A percentile compares a stretch with the other conserved stretches of the same genome.
Conservation (phyloP, 768 basidiomycete genomes). For the Lactarius akahatsu region DNA sequence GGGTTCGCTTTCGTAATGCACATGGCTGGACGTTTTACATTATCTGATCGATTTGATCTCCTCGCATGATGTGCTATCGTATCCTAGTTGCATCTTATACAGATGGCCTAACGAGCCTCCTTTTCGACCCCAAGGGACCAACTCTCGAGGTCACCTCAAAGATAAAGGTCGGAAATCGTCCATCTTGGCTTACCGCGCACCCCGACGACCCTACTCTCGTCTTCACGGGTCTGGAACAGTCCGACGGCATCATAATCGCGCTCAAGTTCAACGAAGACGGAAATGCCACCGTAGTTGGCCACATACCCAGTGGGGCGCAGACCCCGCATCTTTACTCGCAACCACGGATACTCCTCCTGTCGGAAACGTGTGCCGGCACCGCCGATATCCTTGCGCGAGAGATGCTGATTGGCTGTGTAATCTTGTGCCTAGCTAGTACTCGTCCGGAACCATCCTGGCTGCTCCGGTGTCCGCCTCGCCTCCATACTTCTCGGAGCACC, state of each 20-base stretch:
- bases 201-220: constrained; percentile 56
- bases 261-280: constrained; percentile 57
- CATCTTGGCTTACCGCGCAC: constrained; percentile 74
- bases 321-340: constrained; percentile 65
- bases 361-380: constrained; percentile 63
- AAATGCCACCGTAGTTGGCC: constrained; percentile 50
- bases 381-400: background rate
- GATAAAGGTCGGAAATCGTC: constrained; percentile 55
- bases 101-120: constrained; percentile 57
- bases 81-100: constrained; percentile 71
- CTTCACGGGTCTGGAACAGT: constrained; percentile 64
- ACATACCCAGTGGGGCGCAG: constrained; percentile 51
- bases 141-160: constrained; percentile 48
- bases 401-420: constrained; percentile 4
- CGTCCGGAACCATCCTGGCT: constrained; percentile 56
- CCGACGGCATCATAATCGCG: constrained; percentile 62
- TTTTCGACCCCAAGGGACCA: constrained; percentile 53
- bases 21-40: no score
- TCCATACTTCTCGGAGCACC: constrained; percentile 44
- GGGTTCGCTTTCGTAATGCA: background rate
- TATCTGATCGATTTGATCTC: background rate
- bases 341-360: constrained; percentile 58
- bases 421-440: constrained; percentile 51
- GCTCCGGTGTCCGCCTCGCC: constrained; percentile 53
- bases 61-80: constrained; percentile 32